phyloP scores from a whole-genome alignment of 495 filamentous ascomycete species.

The Aspergillus egyptiacus region DNA sequence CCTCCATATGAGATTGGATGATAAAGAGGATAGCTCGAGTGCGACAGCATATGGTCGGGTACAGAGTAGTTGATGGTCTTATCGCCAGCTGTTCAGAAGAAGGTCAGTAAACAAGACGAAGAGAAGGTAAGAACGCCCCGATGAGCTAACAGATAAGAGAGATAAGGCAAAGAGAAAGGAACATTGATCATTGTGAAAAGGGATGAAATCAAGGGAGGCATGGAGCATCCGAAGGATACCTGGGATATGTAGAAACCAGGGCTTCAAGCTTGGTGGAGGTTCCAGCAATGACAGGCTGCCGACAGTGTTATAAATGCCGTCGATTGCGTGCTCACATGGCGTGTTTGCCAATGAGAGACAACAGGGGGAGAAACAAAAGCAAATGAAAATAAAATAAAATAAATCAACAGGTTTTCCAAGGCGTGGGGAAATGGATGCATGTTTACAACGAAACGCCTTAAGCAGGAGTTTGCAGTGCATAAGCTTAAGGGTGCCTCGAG shows the following conservation, averaged over 20 bases:
- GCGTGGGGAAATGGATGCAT: background rate
- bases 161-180: conserved; percentile 5
- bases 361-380: background rate
- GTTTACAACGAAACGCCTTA: conserved; percentile 6
- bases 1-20: conserved; percentile 40
- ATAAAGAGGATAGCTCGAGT: conserved; percentile 41
- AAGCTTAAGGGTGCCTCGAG: background rate
- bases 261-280: conserved; percentile 19
- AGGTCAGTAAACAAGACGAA: conserved; percentile 24
- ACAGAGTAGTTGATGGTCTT: conserved; percentile 41
- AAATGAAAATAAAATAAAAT: conserved; percentile 6
- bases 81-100: conserved; percentile 27
- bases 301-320: conserved; percentile 34
- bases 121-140: background rate
- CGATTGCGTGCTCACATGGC: conserved; percentile 40
- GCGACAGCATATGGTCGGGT: conserved; percentile 42
- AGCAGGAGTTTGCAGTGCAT: conserved; percentile 1
- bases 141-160: conserved; percentile 6
- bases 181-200: conserved; percentile 9
- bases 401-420: conserved; percentile 3
- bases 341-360: conserved; percentile 14
- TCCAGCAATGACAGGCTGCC: conserved; percentile 18
- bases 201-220: conserved; percentile 8
- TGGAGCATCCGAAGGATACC: conserved; percentile 7
- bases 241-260: conserved; percentile 11